Evolutionary conservation across 495 filamentous ascomycete genomes (phyloP).

Genomic region (Hyaloscypha finlandica): DNA sequence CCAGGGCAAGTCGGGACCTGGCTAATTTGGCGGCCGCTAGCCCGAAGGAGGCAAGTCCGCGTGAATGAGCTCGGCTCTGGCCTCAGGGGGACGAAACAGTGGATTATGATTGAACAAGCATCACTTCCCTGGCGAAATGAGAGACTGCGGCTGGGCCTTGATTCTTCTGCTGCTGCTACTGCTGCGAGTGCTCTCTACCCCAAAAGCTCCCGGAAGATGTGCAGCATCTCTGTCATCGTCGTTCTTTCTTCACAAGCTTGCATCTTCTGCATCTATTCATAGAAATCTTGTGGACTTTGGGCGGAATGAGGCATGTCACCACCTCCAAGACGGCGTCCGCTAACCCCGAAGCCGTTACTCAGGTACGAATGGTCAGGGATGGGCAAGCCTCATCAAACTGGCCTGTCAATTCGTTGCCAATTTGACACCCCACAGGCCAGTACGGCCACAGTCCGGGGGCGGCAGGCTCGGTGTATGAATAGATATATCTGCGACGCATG

Average conservation of each 20-base stretch:
- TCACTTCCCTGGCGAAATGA: background rate
- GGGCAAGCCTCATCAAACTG: background rate
- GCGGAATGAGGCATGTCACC: background rate
- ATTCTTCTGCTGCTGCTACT: background rate
- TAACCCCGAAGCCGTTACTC: background rate
- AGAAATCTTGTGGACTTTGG: background rate
- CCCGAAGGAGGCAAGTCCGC: background rate
- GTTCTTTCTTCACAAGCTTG: background rate
- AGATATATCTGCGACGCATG: background rate
- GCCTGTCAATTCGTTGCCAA: background rate
- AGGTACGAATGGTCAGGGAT: conserved; percentile 2
- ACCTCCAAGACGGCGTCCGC: background rate
- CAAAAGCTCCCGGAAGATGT: background rate
- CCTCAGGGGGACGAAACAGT: conserved; percentile 12
- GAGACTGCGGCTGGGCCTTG: background rate
- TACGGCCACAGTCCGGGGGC: background rate
- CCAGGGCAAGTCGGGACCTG: background rate
- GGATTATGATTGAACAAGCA: background rate
- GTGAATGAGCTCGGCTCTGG: background rate
- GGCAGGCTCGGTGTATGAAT: background rate
- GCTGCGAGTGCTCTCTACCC: background rate
- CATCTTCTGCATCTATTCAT: background rate
- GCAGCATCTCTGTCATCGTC: background rate
- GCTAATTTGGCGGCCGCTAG: background rate
- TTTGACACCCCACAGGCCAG: background rate